phyloP scores from a whole-genome alignment of 73 alveolate species.

The Durusdinium trenchii region DNA sequence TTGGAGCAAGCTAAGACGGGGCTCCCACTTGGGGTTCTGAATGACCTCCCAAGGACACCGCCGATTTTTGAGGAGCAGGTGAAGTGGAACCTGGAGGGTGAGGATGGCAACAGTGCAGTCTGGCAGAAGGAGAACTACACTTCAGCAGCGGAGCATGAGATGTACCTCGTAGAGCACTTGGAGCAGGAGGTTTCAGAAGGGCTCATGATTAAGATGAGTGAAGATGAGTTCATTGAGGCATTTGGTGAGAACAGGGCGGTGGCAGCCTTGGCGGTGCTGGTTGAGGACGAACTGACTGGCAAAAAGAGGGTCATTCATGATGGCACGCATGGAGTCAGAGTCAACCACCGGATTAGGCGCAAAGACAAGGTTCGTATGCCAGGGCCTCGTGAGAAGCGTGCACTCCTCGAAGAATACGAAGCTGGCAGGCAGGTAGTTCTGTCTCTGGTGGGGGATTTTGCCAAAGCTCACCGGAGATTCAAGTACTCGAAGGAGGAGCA shows the following conservation, averaged over 20 bases:
- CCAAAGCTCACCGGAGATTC: neutral
- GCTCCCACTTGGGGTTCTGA: no score
- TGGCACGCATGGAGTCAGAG: neutral
- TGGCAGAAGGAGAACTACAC: neutral
- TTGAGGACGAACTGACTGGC: neutral
- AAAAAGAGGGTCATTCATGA: neutral
- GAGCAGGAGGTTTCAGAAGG: no score
- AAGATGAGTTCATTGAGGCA: neutral
- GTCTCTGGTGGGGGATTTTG: neutral
- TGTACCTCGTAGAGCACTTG: no score
- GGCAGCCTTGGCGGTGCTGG: no score
- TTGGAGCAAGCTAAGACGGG: no score
- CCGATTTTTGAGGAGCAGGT: neutral
- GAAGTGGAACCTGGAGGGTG: neutral
- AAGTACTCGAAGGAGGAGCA: neutral
- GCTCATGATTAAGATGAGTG: no score
- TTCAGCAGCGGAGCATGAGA: neutral
- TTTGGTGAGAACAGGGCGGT: neutral
- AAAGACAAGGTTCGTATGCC: neutral
- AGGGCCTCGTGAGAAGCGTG: neutral
- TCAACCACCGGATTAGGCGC: neutral
- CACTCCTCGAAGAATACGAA: neutral
- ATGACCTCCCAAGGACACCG: neutral
- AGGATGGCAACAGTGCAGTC: neutral
- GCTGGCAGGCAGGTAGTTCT: neutral